Conservation (phyloP, 495 filamentous ascomycete genomes). For the Penicillium silybi region DNA sequence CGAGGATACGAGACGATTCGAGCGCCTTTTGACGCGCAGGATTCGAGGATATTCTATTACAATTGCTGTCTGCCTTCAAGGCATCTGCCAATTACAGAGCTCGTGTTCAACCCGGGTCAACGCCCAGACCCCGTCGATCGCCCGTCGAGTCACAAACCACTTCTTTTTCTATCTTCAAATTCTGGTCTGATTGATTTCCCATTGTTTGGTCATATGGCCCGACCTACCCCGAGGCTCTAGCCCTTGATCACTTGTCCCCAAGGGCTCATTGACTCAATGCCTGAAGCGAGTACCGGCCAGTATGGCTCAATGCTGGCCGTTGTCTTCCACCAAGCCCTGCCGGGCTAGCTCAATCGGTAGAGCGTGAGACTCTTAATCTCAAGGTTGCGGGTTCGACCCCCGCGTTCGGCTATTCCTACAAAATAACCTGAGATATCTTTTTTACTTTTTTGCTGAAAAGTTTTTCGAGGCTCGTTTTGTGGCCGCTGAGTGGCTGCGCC, state of each 20-base stretch:
- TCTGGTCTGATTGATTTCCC: neutral
- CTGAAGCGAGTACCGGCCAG: neutral
- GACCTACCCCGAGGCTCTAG: neutral
- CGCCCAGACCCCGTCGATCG: constrained; percentile 3
- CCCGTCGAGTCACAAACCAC: neutral
- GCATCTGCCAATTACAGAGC: neutral
- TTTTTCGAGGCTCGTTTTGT: constrained; percentile 7
- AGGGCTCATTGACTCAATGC: neutral
- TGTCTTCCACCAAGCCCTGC: constrained; percentile 26
- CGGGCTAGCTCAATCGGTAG: constrained; percentile 58
- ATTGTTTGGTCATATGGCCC: neutral
- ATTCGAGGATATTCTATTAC: neutral
- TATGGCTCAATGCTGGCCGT: neutral
- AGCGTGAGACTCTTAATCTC: constrained; percentile 61
- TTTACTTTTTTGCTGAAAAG: constrained; percentile 10
- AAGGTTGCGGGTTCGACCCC: constrained; percentile 58
- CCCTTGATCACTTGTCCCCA: neutral
- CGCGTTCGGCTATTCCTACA: constrained; percentile 47
- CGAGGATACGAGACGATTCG: neutral
- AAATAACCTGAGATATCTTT: constrained; percentile 14
- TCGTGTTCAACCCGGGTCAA: neutral
- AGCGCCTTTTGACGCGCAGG: neutral
- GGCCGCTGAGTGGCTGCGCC: constrained; percentile 12
- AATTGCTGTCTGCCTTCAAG: constrained; percentile 5
- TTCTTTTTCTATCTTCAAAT: neutral